Percentiles rank a stretch among this genome's conserved stretches.
Evolutionary conservation across 768 basidiomycete species (phyloP).

Genomic region (Coprinopsis cinerea): DNA sequence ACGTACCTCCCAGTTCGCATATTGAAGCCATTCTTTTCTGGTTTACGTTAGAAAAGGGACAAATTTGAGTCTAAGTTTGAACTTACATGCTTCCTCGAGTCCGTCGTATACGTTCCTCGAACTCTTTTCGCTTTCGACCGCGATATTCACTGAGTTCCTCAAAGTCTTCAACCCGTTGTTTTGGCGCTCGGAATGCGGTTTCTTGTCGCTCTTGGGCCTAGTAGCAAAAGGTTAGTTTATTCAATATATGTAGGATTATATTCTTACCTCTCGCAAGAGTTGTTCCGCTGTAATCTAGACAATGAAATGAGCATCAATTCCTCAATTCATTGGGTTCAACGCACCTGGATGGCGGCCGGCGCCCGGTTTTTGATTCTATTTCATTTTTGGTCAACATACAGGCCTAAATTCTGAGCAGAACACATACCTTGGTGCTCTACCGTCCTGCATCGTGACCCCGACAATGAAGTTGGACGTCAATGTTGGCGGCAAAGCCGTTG

Average conservation of each 20-base stretch:
- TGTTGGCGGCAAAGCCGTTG: neutral
- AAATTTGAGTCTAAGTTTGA: neutral
- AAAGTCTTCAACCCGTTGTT: slow-evolving; percentile 93
- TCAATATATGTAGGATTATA: neutral
- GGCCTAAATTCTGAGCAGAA: neutral
- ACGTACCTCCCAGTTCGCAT: slow-evolving; percentile 79
- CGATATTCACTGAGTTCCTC: slow-evolving; percentile 86
- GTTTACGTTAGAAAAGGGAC: slow-evolving; percentile 1
- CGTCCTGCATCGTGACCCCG: slow-evolving; percentile 60
- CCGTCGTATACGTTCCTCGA: slow-evolving; percentile 81
- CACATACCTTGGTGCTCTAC: slow-evolving; percentile 65
- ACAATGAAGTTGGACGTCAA: neutral
- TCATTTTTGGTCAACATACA: neutral
- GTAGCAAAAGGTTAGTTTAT: neutral
- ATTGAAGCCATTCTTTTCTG: slow-evolving; percentile 85
- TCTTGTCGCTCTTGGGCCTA: slow-evolving; percentile 98
- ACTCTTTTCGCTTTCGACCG: slow-evolving; percentile 88
- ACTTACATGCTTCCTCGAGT: slow-evolving; percentile 77
- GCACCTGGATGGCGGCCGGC: slow-evolving; percentile 85
- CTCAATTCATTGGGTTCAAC: slow-evolving; percentile 17
- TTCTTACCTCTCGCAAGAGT: slow-evolving; percentile 86
- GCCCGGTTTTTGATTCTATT: slow-evolving; percentile 91
- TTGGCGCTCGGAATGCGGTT: slow-evolving; percentile 83
- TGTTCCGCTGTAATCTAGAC: slow-evolving; percentile 95
- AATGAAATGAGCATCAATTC: slow-evolving; percentile 11